Base-by-base conservation (phyloP, 305 asterid genomes). In the Lippia alba region DNA sequence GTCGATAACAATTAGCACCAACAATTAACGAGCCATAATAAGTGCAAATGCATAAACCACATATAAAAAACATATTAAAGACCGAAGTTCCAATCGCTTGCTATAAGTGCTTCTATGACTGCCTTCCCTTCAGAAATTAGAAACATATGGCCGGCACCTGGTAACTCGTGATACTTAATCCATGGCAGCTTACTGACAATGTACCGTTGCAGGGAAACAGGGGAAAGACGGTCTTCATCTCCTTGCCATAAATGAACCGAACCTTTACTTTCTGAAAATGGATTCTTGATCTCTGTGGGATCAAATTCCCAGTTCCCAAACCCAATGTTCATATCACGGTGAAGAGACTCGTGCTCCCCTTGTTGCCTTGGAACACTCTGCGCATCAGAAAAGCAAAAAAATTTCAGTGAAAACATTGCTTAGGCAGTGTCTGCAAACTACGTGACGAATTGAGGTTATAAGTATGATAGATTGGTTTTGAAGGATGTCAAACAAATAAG, bases 221-320 rank as follows among this genome's bases (percentile, higher is more conserved):
- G 97, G 56, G 86, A 96, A 8, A 91, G 76, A 58, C 14, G 18
- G 58, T 94, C 98, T 4, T 88, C 96, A 6, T 88, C 96, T 41
- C 97, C 98, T 15, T 85, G 94, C 96, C 96, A 91, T 50, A 94
- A 65, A 80, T 94, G 96, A 39, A 91, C 94, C 0, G 85, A 71
- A 7, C 84, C 91, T 71, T 79, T 88, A 4, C 82, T 58, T 48
- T 84, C 77, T 14, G 84, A 66, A 74, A 84, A 87, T 5, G 92
- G 90, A 65, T 89, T 87, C 74, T 86, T 67, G 76, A 91, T 69
- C 61, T 89, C 94, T 71, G 71, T 50, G 7, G 99, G 99, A 68
- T 81, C 87, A 40, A 94, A 89, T 36, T 89, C 96, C 97, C 96
- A 88, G 0, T 57, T 82, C 70, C 99, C 97, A 7, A 89, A 94